Conservation (phyloP, 1,284 basidiomycete genomes). For the Heterobasidion occidentale region DNA sequence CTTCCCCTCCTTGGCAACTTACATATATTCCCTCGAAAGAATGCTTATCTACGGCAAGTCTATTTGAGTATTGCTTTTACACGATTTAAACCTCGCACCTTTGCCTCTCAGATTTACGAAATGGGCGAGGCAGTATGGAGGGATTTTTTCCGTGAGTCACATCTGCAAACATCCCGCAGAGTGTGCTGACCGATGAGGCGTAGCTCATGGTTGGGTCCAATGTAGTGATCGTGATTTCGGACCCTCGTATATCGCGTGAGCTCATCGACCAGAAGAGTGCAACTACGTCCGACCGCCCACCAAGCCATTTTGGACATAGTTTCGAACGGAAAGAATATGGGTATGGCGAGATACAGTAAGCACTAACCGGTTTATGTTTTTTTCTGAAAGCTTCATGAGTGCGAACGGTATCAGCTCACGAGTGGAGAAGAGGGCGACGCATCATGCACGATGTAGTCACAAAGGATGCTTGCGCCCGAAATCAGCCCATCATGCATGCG, state of each 20-base stretch:
- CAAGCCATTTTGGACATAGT: slow-evolving; percentile 17
- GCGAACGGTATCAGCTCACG: slow-evolving; percentile 8
- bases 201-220: background rate
- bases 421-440: slow-evolving; percentile 24
- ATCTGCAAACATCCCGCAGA: no score
- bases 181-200: no score
- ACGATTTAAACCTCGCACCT: background rate
- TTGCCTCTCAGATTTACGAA: background rate
- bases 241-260: slow-evolving; percentile 1
- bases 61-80: background rate
- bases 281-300: slow-evolving; percentile 19
- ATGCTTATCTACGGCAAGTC: slow-evolving; percentile 15
- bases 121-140: slow-evolving; percentile 1
- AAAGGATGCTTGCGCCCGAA: slow-evolving; percentile 15
- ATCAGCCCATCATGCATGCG: slow-evolving; percentile 20
- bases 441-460: slow-evolving; percentile 21
- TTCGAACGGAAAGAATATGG: slow-evolving; percentile 17
- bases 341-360: slow-evolving; percentile 5
- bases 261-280: background rate
- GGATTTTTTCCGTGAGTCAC: background rate
- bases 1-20: slow-evolving; percentile 24
- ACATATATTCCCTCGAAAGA: slow-evolving; percentile 18
- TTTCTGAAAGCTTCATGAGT: background rate
- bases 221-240: background rate
- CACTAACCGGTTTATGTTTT: background rate